Base-by-base conservation (phyloP, 2,329 filamentous ascomycete genomes). In the Pestalotiopsis sp. region DNA sequence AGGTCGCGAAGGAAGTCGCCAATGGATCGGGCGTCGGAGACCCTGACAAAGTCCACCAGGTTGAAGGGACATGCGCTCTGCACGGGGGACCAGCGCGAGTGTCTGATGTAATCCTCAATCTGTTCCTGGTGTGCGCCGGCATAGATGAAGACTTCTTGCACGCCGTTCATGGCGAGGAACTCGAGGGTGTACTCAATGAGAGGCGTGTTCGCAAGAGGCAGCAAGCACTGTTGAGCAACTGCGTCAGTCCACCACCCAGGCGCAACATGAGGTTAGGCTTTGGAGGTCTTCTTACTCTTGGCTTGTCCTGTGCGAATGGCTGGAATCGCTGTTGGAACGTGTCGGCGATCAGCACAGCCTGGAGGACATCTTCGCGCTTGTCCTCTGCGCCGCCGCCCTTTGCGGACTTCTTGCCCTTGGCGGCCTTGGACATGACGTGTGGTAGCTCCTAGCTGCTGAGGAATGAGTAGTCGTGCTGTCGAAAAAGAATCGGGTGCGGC, bases 161-260 rank as follows among this genome's bases (percentile, higher is more conserved):
- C 94, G 68, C 95, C 94, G 69, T 96, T 94, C 87, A 95, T 95
- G 72, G 94, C 94, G 0, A 99, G 90, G 76, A 97, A 98, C 78
- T 98, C 95, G 76, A 98, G 90, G 3, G 95, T 98, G 80, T 99
- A 98, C 81, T 99, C 96, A 82, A 99, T 97, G 71, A 99, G 86
- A 45, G 96, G 95, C 1, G 92, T 95, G 80, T 98, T 98, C 70
- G 94, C 96, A 70, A 99, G 87, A 12, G 95, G 94, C 6, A 99
- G 86, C 39, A 99, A 91, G 84, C 96, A 98, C 93, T 97, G 76
- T 38, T 25, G 64, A 20, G 38, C 36, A 27, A n/a, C 4, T 14
- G 20, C 3, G 39, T 64, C 13, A 64, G 38, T 27, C 12, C 4
- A 4, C 39, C 17, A 20, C 20, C 20, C 36, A 39, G 23, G 31